phyloP scores from a whole-genome alignment of 805 yeast genomes.

The Saccharomycopsis amapae region DNA sequence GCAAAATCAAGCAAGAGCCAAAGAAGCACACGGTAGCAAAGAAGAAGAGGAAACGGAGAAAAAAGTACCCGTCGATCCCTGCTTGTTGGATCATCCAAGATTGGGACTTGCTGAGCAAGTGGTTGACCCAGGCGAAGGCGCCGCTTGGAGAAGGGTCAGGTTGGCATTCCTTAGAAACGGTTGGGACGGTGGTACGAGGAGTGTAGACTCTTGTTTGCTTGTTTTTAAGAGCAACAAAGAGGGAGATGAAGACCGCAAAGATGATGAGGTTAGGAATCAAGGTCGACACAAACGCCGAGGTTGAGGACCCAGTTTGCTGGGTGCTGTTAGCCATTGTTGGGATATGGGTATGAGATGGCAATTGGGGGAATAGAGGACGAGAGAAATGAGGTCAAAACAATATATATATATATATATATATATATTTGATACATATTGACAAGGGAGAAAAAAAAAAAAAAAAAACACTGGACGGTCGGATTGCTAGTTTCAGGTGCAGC shows the following conservation, averaged over 20 bases:
- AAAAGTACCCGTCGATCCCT: slow-evolving; percentile 73
- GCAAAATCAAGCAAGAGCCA: slow-evolving; percentile 53
- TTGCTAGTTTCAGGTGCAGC: too few relatives aligned
- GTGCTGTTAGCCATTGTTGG: too few relatives aligned
- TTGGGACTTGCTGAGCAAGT: slow-evolving; percentile 47
- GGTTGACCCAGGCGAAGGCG: slow-evolving; percentile 51
- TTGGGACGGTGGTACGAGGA: slow-evolving; percentile 53
- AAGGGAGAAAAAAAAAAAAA: too few relatives aligned
- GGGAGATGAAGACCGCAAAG: slow-evolving; percentile 45
- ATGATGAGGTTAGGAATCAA: slow-evolving; percentile 61
- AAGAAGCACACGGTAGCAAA: slow-evolving; percentile 45
- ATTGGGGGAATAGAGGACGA: too few relatives aligned
- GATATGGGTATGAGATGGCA: too few relatives aligned
- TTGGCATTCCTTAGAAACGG: slow-evolving; percentile 37
- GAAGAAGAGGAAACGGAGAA: slow-evolving; percentile 54
- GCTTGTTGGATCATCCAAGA: slow-evolving; percentile 59
- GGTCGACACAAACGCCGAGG: slow-evolving; percentile 71
- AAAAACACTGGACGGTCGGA: too few relatives aligned
- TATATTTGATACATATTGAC: too few relatives aligned
- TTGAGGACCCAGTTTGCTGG: slow-evolving; percentile 40
- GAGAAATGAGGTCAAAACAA: too few relatives aligned
- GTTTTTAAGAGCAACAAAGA: slow-evolving; percentile 60
- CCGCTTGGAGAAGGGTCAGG: slow-evolving; percentile 65
- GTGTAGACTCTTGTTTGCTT: slow-evolving; percentile 67
- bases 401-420: too few relatives aligned